Percentiles rank a stretch among this genome's conserved stretches.
Evolutionary conservation across 495 filamentous ascomycete genomes (phyloP).

Genomic region (Podospora conica): DNA sequence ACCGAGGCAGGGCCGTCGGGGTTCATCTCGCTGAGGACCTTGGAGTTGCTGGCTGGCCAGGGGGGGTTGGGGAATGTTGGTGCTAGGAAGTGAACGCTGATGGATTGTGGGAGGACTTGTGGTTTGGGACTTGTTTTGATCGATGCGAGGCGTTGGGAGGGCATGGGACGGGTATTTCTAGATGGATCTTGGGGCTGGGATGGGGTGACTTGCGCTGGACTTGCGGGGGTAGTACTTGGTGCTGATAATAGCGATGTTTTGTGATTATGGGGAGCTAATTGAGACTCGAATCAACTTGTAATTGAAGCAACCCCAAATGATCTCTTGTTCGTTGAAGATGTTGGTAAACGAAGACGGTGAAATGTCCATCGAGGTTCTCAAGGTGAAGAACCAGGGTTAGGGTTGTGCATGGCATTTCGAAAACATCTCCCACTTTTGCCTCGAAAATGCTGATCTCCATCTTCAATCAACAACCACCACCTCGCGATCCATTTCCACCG

Average conservation of each 20-base stretch:
- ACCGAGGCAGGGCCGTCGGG: background rate
- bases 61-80: background rate
- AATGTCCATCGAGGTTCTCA: background rate
- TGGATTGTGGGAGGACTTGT: background rate
- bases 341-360: background rate
- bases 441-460: background rate
- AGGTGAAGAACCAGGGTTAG: background rate
- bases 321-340: background rate
- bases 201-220: background rate
- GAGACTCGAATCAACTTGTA: background rate
- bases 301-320: background rate
- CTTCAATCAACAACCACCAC: background rate
- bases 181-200: background rate
- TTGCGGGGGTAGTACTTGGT: too few species aligned
- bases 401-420: background rate
- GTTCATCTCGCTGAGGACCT: background rate
- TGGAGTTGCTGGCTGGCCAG: background rate
- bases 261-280: too few species aligned
- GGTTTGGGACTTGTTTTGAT: background rate
- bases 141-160: background rate
- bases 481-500: background rate
- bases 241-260: too few species aligned
- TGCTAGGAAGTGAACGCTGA: background rate
- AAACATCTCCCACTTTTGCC: background rate
- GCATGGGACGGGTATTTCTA: background rate